phyloP scores from a whole-genome alignment of 2,329 filamentous ascomycete species.

The Helotiales sp. region DNA sequence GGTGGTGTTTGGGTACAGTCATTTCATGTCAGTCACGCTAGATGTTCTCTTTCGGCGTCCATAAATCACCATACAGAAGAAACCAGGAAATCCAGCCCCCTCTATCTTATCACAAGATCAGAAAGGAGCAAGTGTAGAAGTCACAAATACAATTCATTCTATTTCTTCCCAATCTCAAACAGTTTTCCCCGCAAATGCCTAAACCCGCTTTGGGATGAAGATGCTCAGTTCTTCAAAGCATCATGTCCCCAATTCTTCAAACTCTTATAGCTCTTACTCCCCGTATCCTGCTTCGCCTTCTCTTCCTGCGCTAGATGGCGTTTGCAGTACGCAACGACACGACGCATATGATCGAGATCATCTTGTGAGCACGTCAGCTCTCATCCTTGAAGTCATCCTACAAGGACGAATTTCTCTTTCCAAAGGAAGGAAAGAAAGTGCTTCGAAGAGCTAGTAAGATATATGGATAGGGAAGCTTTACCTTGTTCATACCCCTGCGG shows the following conservation, averaged over 20 bases:
- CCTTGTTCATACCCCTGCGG: slow-evolving; percentile 61
- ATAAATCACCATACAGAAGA: not conserved
- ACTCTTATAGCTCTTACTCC: slow-evolving; percentile 59
- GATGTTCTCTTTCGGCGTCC: not conserved
- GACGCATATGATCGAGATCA: slow-evolving; percentile 64
- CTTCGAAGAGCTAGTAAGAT: not conserved
- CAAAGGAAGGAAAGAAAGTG: not conserved
- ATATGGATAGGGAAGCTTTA: slow-evolving; percentile 32
- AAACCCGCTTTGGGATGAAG: too few relatives aligned
- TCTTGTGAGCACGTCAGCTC: slow-evolving; percentile 36
- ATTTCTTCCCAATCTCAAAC: too few relatives aligned
- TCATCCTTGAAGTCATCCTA: too few relatives aligned
- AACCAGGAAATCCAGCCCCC: too few relatives aligned
- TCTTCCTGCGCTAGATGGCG: slow-evolving; percentile 69
- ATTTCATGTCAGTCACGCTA: not conserved
- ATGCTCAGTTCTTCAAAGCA: slow-evolving; percentile 48
- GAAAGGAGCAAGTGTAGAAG: too few relatives aligned
- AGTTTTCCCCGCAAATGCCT: too few relatives aligned
- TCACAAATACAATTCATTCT: too few relatives aligned
- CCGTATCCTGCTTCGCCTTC: slow-evolving; percentile 54
- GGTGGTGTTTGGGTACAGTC: not conserved
- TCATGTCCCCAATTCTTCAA: slow-evolving; percentile 68
- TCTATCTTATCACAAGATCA: too few relatives aligned
- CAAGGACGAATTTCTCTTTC: too few relatives aligned
- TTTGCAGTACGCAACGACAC: slow-evolving; percentile 69